Conservation (phyloP, 805 yeast species). For the Lipomyces orientalis region DNA sequence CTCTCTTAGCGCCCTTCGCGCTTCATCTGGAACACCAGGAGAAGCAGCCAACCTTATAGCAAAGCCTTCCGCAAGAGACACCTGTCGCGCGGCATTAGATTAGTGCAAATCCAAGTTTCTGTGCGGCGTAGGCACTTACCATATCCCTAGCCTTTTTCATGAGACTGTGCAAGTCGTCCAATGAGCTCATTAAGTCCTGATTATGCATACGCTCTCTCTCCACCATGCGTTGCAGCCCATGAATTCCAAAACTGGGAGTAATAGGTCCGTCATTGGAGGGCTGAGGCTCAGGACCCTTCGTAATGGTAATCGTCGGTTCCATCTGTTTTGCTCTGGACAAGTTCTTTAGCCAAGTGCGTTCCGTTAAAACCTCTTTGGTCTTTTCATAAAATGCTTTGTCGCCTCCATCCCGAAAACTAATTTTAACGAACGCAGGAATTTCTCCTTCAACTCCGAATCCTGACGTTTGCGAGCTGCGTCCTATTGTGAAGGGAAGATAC, state of each 20-base stretch:
- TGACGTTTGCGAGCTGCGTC: background rate
- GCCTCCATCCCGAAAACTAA: slow-evolving; percentile 79
- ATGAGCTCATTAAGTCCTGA: slow-evolving; percentile 64
- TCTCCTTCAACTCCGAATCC: background rate
- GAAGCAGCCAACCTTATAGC: slow-evolving; percentile 43
- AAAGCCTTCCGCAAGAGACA: slow-evolving; percentile 50
- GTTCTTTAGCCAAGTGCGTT: slow-evolving; percentile 53
- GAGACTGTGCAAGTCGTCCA: slow-evolving; percentile 76
- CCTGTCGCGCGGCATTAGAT: background rate
- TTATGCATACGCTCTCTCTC: slow-evolving; percentile 61
- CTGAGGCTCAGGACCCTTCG: background rate
- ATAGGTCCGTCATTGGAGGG: background rate
- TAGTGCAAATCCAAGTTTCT: background rate
- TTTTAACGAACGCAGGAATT: slow-evolving; percentile 51
- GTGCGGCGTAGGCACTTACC: slow-evolving; percentile 43
- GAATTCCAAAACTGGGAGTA: slow-evolving; percentile 59
- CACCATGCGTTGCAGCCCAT: slow-evolving; percentile 65
- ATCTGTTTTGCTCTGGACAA: slow-evolving; percentile 17
- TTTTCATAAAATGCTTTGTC: slow-evolving; percentile 58
- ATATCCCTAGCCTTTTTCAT: slow-evolving; percentile 79
- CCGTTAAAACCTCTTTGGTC: slow-evolving; percentile 52
- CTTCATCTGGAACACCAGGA: slow-evolving; percentile 47
- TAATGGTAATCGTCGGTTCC: background rate
- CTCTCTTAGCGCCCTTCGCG: slow-evolving; percentile 46
- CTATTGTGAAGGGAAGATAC: slow-evolving; percentile 15